Base-by-base conservation (phyloP, 768 basidiomycete species). In the Serendipita sp. region DNA sequence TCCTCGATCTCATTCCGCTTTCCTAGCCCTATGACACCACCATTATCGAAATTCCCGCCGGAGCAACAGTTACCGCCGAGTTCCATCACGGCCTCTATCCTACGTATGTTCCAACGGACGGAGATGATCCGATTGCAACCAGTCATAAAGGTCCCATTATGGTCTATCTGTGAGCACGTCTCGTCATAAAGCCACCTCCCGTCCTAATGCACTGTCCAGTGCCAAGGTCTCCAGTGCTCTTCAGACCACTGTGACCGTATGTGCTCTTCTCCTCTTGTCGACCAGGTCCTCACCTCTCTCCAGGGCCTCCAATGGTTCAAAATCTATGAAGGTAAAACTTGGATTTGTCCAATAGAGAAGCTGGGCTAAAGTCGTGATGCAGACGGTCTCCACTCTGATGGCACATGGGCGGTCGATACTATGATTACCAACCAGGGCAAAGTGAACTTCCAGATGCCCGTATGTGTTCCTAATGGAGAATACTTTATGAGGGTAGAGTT, bases 71-170 rank as follows among this genome's bases (percentile, higher is more conserved):
- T 18, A 79, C 80, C 10, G 77, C 80, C 33, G 78, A 82, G 66
- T 83, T 75, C 75, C 81, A 78, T 66, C 80, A 80, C 69, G 78
- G 75, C 0, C 72, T 82, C 27, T 16, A 52, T 67, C 48, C 16
- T 16, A 67, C 69, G 3, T 77, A 79, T 44, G 78, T 77, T 64
- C 44, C 75, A 2, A 68, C 73, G 18, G 81, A 83, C 72, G 75
- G 78, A 13, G 74, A 73, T 0, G 77, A 79, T 64, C 77, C 78
- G 2, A 76, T 83, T 48, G 81, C 81, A 66, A 63, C 76, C 2
- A 71, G 75, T 15, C 82, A 83, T 72, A 77, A 82, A 52, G 82
- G 81, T 0, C 81, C 81, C 10, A 73, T 81, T 29, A 68, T 81
- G 6, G 73, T 76, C 2, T 82, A 81, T 70, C 74, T 82, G 79